phyloP scores from a whole-genome alignment of 768 basidiomycete genomes.

The Boletus pseudopeckii region DNA sequence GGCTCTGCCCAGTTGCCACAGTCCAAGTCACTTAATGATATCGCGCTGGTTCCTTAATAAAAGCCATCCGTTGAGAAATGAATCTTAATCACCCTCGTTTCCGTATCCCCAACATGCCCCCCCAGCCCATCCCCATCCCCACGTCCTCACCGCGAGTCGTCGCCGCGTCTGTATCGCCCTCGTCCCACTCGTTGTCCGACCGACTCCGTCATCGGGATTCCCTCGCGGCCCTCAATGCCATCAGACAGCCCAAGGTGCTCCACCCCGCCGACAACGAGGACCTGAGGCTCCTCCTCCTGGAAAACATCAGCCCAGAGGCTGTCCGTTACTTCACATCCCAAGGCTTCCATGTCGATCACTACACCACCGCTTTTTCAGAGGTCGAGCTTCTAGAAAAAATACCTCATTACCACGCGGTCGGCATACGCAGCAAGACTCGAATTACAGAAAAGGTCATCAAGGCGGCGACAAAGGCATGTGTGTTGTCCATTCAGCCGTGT shows the following conservation, averaged over 20 bases:
- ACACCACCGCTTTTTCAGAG: slow-evolving; percentile 82
- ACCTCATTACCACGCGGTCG: slow-evolving; percentile 85
- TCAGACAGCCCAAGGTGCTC: slow-evolving; percentile 64
- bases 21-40: too few species aligned
- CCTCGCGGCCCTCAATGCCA: slow-evolving; percentile 29
- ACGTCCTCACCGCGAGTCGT: slow-evolving; percentile 34
- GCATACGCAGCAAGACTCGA: slow-evolving; percentile 97
- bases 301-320: slow-evolving; percentile 93
- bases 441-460: slow-evolving; percentile 88
- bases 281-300: slow-evolving; percentile 79
- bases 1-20: too few species aligned
- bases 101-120: slow-evolving; percentile 38
- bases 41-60: slow-evolving; percentile 1
- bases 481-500: neutral
- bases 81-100: slow-evolving; percentile 6
- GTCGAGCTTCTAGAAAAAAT: slow-evolving; percentile 87
- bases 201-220: slow-evolving; percentile 40
- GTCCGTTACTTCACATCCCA: slow-evolving; percentile 73
- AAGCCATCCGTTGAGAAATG: slow-evolving; percentile 8
- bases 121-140: slow-evolving; percentile 46
- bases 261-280: slow-evolving; percentile 82
- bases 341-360: slow-evolving; percentile 92
- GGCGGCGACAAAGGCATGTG: slow-evolving; percentile 77
- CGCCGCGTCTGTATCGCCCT: slow-evolving; percentile 55
- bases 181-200: slow-evolving; percentile 42